These are phyloP conservation scores for Salix suchowensis DNA, from an alignment of 345 rosid genomes.

Conservation along the genomic window DNA sequence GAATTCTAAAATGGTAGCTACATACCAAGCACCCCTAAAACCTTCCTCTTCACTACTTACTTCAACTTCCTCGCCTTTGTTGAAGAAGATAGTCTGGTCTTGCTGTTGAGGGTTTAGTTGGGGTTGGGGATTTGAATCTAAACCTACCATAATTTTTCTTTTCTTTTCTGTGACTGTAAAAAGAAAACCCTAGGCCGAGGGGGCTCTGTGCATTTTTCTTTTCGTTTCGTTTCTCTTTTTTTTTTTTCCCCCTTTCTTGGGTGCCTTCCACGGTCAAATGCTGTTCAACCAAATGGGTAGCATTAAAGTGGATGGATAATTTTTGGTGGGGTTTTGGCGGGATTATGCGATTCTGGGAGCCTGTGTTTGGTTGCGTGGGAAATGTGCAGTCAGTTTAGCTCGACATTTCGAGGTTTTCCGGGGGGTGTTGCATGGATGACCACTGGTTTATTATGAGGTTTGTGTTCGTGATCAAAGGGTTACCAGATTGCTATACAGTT, in stretches of 20 bases:
- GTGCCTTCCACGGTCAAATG: not conserved
- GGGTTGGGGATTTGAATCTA: slow-evolving; percentile 13
- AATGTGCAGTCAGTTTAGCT: not conserved
- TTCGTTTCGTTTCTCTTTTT: not conserved
- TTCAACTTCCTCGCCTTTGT: slow-evolving; percentile 37
- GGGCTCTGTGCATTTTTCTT: not conserved
- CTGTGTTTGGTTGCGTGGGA: not conserved
- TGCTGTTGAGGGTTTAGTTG: not conserved
- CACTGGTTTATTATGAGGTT: no score
- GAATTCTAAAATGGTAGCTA: slow-evolving; percentile 39
- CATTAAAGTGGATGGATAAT: not conserved
- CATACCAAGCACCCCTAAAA: slow-evolving; percentile 49
- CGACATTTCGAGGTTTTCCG: not conserved
- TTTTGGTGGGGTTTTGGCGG: not conserved
- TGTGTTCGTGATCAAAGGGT: no score
- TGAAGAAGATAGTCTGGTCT: not conserved
- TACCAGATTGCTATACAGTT: no score
- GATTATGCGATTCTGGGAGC: not conserved
- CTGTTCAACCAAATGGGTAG: not conserved
- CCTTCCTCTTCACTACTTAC: slow-evolving; percentile 55
- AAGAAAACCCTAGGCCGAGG: slow-evolving; percentile 6
- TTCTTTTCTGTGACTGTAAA: not conserved
- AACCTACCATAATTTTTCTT: not conserved
- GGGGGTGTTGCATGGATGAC: no score
- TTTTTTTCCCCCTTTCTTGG: not conserved